Base-by-base conservation (phyloP, 2,329 filamentous ascomycete genomes). In the Nemania serpens region DNA sequence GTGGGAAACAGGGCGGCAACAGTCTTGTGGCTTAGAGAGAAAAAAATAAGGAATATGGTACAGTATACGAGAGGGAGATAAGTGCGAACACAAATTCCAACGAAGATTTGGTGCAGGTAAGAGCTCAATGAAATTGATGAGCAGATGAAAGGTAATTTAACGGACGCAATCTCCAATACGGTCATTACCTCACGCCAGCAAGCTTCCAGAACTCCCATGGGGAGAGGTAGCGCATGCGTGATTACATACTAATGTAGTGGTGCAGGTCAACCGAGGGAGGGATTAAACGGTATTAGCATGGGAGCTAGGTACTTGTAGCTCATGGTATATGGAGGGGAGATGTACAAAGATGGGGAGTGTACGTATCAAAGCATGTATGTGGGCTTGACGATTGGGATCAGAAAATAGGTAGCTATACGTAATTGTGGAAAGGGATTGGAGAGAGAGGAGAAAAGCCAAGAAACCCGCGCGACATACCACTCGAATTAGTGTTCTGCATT, bases 211-310 rank as follows among this genome's bases (percentile, higher is more conserved):
- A 63, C 66, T 66, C 64, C 68, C 61, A 68, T 69, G 50, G 47
- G 33, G 53, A 69, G 49, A 49, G 39, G 54, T 65, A 69, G 65
- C 62, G n/a, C 68, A 70, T 69, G 69, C 62, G 63, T 71, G 71
- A 74, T 73, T 74, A 74, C 71, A 73, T 73, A 69, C 68, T 66
- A 64, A 65, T 55, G 61, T 65, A 61, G 61, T 61, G 64, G 55
- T 49, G 60, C 46, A 62, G 62, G 64, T 62, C 60, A 69, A 62
- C 59, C 55, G 58, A 51, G 64, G 59, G 66, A 66, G 67, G 67
- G 67, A 70, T 68, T 69, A 67, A 68, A 73, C 66, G 70, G 69
- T 65, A 64, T 60, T 59, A 60, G 54, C 67, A 68, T 61, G 55
- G 62, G 59, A 36, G 51, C 50, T 58, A 42, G 57, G 63, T 45